phyloP scores from a whole-genome alignment of 306 rosid genomes.

The Leucaena leucocephala region DNA sequence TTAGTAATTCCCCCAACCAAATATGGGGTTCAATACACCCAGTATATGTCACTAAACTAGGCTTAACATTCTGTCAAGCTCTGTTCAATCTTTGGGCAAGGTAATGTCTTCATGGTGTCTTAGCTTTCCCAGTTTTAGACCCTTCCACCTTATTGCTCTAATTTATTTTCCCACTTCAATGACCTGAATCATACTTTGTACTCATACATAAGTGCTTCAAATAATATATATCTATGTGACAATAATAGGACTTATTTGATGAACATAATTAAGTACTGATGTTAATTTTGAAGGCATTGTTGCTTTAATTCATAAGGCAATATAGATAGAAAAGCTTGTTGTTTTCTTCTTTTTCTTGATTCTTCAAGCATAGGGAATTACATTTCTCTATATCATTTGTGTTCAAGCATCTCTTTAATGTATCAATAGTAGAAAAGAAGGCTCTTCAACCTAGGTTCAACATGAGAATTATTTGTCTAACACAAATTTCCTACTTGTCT shows the following conservation, averaged over 20 bases:
- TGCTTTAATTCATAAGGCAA: neutral
- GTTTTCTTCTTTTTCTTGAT: too few species aligned
- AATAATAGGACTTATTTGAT: neutral
- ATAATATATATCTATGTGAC: neutral
- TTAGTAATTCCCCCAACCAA: neutral
- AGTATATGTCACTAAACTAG: neutral
- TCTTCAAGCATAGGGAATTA: too few species aligned
- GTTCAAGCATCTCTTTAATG: too few species aligned
- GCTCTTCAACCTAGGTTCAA: too few species aligned
- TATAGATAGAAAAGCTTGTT: neutral
- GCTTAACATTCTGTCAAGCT: neutral
- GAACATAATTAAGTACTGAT: neutral
- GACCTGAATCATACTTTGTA: neutral
- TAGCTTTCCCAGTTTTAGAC: neutral
- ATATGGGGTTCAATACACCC: neutral
- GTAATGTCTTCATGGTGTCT: neutral
- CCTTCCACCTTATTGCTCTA: neutral
- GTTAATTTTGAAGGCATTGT: neutral
- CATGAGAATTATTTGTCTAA: too few species aligned
- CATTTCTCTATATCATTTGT: too few species aligned
- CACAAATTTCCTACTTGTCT: too few species aligned
- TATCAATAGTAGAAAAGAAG: too few species aligned
- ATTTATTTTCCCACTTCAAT: neutral
- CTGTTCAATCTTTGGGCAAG: neutral
- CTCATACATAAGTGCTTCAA: neutral